A percentile compares a stretch with the other conserved stretches of the same genome.
phyloP scores from a whole-genome alignment of 2,329 filamentous ascomycete species.

The Colletotrichum sp. region DNA sequence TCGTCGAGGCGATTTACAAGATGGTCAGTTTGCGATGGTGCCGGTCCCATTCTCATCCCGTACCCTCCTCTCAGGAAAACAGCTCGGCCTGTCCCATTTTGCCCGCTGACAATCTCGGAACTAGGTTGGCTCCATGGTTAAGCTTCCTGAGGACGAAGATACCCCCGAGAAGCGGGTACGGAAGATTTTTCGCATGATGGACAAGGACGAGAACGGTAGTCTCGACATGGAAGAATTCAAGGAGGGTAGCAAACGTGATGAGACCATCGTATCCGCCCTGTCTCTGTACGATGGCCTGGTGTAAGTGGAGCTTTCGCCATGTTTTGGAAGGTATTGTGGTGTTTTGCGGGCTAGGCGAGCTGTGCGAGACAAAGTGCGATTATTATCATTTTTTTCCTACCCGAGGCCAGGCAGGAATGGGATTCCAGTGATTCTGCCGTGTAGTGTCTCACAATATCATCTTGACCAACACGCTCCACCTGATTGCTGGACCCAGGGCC shows the following conservation, averaged over 20 bases:
- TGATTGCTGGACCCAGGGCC: background rate
- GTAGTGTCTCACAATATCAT: background rate
- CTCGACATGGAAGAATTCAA: slow-evolving; percentile 98
- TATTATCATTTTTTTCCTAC: background rate
- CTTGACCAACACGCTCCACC: background rate
- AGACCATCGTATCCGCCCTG: slow-evolving; percentile 96
- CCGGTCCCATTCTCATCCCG: background rate
- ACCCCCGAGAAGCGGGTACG: slow-evolving; percentile 97
- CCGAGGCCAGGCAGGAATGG: slow-evolving; percentile 8
- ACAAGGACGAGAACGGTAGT: slow-evolving; percentile 98
- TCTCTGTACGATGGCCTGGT: slow-evolving; percentile 97
- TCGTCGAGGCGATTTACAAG: slow-evolving; percentile 99
- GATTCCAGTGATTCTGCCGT: slow-evolving; percentile 4
- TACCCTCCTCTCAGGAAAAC: background rate
- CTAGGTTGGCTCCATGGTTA: slow-evolving; percentile 98
- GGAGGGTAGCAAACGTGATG: slow-evolving; percentile 97
- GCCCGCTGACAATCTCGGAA: background rate
- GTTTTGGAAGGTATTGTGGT: background rate
- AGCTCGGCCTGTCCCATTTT: background rate
- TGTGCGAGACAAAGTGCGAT: slow-evolving; percentile 7
- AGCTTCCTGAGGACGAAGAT: slow-evolving; percentile 97
- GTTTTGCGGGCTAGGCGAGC: slow-evolving; percentile 6
- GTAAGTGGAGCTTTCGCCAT: slow-evolving; percentile 42
- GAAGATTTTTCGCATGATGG: slow-evolving; percentile 99
- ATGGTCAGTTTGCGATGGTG: slow-evolving; percentile 71